Evolutionary conservation across 257 asterid genomes (phyloP).

Genomic region (Vinca minor): DNA sequence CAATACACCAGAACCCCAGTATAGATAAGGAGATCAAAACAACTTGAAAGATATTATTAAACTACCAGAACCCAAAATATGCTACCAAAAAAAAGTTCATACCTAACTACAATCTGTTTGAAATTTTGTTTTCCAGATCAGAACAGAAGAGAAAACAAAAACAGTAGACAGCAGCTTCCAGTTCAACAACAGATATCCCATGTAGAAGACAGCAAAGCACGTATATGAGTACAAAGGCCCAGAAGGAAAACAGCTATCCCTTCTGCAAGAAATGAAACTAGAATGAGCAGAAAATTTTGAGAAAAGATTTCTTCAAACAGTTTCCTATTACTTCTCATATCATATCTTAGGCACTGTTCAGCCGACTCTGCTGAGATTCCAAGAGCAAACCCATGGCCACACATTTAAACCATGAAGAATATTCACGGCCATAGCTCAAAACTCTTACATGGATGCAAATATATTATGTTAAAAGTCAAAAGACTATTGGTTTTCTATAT

Average conservation of each 20-base stretch:
- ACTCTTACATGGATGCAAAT: no score
- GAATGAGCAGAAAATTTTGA: neutral
- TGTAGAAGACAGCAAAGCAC: neutral
- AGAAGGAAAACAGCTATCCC: neutral
- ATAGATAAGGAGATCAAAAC: neutral
- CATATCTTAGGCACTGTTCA: neutral
- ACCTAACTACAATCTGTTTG: neutral
- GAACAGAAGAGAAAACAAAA: neutral
- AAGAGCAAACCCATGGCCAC: no score
- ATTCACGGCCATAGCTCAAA: no score
- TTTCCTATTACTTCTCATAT: neutral
- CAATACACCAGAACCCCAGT: neutral
- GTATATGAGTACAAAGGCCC: neutral
- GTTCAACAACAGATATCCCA: neutral
- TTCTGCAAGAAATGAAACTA: conserved; percentile 3
- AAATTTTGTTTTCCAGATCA: neutral
- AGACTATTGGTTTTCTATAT: neutral
- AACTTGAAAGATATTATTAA: neutral
- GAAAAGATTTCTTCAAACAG: no score
- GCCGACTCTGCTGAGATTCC: neutral
- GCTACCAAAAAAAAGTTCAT: conserved; percentile 5
- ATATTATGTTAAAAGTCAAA: no score
- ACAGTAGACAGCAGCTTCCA: neutral
- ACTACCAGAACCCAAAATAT: neutral
- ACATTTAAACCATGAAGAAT: no score